Conservation (phyloP, 345 rosid genomes). For the Euphorbia peplus region DNA sequence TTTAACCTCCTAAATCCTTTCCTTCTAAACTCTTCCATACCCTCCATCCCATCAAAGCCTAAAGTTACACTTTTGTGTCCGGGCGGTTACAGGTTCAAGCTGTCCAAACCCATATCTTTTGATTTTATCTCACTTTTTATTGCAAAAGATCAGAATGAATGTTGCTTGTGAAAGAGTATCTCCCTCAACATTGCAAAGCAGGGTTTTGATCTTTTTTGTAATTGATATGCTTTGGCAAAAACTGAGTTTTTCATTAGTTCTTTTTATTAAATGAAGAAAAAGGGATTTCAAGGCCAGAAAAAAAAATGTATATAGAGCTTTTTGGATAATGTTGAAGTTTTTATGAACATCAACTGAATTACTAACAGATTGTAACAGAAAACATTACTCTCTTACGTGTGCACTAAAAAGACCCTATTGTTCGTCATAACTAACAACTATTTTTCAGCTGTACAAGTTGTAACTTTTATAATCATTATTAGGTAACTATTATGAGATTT, state of each 20-base stretch:
- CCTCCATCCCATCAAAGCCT: too few species aligned
- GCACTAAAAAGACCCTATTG: neutral
- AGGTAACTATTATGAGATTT: neutral
- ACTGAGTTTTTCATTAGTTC: neutral
- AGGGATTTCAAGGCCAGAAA: too few species aligned
- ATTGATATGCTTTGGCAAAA: neutral
- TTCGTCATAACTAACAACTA: neutral
- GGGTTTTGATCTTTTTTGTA: neutral
- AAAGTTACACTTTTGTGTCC: too few species aligned
- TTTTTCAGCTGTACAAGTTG: neutral
- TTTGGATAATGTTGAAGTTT: neutral
- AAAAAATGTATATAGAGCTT: neutral
- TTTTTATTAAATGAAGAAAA: neutral
- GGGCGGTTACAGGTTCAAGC: neutral
- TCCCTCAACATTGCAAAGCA: neutral
- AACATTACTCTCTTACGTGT: neutral
- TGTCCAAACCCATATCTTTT: neutral
- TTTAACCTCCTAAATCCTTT: too few species aligned
- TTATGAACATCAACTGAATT: neutral
- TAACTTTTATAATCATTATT: constrained; percentile 4
- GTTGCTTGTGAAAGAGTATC: neutral
- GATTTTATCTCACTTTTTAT: too few species aligned
- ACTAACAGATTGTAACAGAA: neutral
- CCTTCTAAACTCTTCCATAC: too few species aligned
- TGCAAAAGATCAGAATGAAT: neutral